A percentile compares a stretch with the other conserved stretches of the same genome.
phyloP scores from a whole-genome alignment of 2,329 filamentous ascomycete genomes.

The Tympanopsis confertula region DNA sequence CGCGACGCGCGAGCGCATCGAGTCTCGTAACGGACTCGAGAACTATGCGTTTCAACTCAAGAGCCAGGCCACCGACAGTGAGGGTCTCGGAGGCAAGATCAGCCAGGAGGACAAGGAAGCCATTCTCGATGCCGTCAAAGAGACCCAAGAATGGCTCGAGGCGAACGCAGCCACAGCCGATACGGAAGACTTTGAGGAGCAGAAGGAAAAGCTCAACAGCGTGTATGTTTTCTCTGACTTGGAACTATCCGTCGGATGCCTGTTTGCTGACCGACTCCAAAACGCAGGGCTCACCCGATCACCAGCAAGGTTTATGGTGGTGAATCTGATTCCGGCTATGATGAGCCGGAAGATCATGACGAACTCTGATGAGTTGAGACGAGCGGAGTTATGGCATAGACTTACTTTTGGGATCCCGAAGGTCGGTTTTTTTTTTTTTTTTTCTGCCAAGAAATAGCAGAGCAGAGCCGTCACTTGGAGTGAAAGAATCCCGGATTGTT shows the following conservation, averaged over 20 bases:
- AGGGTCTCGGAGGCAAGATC: constrained; percentile 67
- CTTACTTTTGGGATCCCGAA: too few species aligned
- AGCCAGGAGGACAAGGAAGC: constrained; percentile 70
- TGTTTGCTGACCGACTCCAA: too few species aligned
- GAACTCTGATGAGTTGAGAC: constrained; percentile 34
- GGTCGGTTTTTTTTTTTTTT: too few species aligned
- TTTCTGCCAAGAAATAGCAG: too few species aligned
- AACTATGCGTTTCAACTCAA: constrained; percentile 70
- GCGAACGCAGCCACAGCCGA: constrained; percentile 55
- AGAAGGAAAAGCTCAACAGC: constrained; percentile 65
- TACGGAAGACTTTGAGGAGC: constrained; percentile 66
- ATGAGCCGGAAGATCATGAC: constrained; percentile 39
- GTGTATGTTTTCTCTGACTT: constrained; percentile 29
- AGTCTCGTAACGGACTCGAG: constrained; percentile 63
- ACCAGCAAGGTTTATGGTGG: constrained; percentile 62
- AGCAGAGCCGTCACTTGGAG: too few species aligned
- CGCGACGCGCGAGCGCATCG: constrained; percentile 61
- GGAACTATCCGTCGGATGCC: too few species aligned
- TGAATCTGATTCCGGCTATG: constrained; percentile 42
- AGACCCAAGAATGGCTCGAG: constrained; percentile 63
- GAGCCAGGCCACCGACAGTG: constrained; percentile 67
- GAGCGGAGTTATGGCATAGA: not conserved
- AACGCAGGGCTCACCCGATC: constrained; percentile 57
- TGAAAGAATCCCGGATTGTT: too few species aligned
- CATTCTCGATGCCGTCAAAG: constrained; percentile 63